A percentile compares a stretch with the other conserved stretches of the same genome.
These are phyloP conservation scores for Petunia secreta DNA, from an alignment of 257 asterid species.

Conservation along the genomic window DNA sequence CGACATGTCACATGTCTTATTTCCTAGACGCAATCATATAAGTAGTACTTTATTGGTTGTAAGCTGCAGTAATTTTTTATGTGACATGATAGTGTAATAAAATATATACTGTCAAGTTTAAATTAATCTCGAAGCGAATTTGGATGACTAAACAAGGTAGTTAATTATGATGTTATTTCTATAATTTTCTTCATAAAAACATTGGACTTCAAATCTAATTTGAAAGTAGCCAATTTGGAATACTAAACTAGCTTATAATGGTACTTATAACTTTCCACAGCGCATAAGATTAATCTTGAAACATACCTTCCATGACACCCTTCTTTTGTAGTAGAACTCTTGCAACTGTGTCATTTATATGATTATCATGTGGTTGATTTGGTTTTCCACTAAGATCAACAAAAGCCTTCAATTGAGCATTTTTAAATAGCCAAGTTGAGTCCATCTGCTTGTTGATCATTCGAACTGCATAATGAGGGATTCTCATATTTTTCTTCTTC, in stretches of 20 bases:
- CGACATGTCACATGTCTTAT: no score
- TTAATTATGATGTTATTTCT: no score
- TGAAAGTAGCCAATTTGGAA: no score
- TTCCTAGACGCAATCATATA: no score
- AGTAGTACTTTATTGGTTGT: no score
- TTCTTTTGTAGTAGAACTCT: constrained; percentile 37
- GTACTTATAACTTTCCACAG: not conserved
- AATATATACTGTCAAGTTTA: no score
- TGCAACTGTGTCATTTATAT: not conserved
- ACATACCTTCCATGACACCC: constrained; percentile 45
- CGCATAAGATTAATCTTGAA: not conserved
- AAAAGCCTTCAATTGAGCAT: constrained; percentile 41
- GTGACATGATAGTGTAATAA: no score
- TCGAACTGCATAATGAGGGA: constrained; percentile 60
- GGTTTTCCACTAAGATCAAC: constrained; percentile 21
- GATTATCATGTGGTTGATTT: constrained; percentile 26
- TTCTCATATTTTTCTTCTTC: constrained; percentile 31
- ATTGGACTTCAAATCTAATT: not conserved
- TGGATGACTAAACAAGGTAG: no score
- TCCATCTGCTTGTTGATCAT: constrained; percentile 89
- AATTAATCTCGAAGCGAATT: no score
- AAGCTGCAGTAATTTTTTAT: no score
- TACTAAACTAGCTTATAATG: not conserved
- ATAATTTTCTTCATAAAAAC: no score
- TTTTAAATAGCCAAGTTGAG: constrained; percentile 66